Base-by-base conservation (phyloP, 23 red algal genomes). In the Pyropia haitanensis region DNA sequence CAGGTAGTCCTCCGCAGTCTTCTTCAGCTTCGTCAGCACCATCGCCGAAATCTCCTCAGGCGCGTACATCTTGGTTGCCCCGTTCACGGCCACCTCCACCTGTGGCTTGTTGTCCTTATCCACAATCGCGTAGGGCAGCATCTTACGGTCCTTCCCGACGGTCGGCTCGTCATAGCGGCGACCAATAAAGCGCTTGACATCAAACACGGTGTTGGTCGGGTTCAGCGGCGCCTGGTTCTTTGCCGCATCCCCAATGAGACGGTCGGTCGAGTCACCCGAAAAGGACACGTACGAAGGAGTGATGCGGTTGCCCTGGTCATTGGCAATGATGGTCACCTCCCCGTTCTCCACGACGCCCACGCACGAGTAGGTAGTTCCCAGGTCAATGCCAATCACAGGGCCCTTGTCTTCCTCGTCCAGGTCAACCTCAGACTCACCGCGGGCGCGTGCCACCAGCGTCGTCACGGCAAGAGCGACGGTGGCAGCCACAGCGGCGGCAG, bases 31-130 rank as follows among this genome's bases (percentile, higher is more conserved):
- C 1, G 69, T 63, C 28, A 96, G 68, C 1, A 96, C 79, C 92
- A 96, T 96, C 15, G 92, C 92, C 28, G 82, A 88, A 28, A 96
- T 96, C 63, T 96, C 92, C 65, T 96, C 92, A 5, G 92, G 92
- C 21, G 92, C 25, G 52, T 79, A 96, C 18, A 71, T 72, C 61
- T 96, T 96, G 27, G 56, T 58, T 23, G 89, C 92, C 20, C 88
- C 88, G 28, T 89, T 88, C 74, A 89, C 63, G 18, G 52, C 48
- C 14, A 96, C 92, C 53, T 76, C 64, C 29, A 96, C 83, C 60
- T 96, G 82, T 14, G 92, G 92, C 64, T 96, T 96, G 33, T 77
- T 80, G 68, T 96, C 86, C 57, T 96, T 89, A 20, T 78, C 64
- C 27, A 90, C 69, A 57, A 96, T 89, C 10, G 23, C 30, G 80